A percentile compares a stretch with the other conserved stretches of the same genome.
Conservation (phyloP, 768 basidiomycete species). For the Podaxis pistillaris region DNA sequence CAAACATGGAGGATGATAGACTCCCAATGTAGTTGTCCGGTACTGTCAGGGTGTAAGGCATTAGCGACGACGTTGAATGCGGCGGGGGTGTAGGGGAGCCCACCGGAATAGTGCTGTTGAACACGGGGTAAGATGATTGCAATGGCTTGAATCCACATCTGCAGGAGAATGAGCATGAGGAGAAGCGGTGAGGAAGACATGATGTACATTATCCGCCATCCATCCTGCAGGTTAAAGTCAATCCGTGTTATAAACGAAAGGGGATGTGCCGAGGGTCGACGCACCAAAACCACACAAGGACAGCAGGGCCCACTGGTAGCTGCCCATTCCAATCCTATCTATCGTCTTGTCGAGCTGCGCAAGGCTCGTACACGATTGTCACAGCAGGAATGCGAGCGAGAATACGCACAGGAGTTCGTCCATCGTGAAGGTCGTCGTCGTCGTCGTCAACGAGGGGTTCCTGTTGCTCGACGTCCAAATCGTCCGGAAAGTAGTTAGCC, state of each 20-base stretch:
- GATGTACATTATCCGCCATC: constrained; percentile 87
- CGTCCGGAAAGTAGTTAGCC: constrained; percentile 37
- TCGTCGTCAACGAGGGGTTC: constrained; percentile 28
- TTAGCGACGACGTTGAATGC: not conserved
- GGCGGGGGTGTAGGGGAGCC: constrained; percentile 18
- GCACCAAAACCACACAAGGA: constrained; percentile 87
- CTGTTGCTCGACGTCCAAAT: constrained; percentile 35
- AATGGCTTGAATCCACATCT: constrained; percentile 94
- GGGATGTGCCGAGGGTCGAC: constrained; percentile 24
- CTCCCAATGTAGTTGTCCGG: constrained; percentile 75
- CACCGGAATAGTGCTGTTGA: constrained; percentile 82
- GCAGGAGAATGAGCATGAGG: constrained; percentile 17
- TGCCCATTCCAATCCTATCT: constrained; percentile 90
- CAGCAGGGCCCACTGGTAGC: constrained; percentile 79
- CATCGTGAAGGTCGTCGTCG: constrained; percentile 31
- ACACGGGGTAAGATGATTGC: constrained; percentile 97
- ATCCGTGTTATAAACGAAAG: not conserved
- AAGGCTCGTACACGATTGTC: constrained; percentile 16
- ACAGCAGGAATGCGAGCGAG: not conserved
- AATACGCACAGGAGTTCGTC: constrained; percentile 44
- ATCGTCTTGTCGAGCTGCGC: constrained; percentile 75
- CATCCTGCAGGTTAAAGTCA: constrained; percentile 53
- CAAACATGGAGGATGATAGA: constrained; percentile 87
- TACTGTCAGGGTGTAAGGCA: constrained; percentile 38
- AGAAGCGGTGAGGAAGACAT: constrained; percentile 9